These are phyloP conservation scores for Colletotrichum chlorophyti DNA, from an alignment of 2,329 filamentous ascomycete species.

Conservation along the genomic window DNA sequence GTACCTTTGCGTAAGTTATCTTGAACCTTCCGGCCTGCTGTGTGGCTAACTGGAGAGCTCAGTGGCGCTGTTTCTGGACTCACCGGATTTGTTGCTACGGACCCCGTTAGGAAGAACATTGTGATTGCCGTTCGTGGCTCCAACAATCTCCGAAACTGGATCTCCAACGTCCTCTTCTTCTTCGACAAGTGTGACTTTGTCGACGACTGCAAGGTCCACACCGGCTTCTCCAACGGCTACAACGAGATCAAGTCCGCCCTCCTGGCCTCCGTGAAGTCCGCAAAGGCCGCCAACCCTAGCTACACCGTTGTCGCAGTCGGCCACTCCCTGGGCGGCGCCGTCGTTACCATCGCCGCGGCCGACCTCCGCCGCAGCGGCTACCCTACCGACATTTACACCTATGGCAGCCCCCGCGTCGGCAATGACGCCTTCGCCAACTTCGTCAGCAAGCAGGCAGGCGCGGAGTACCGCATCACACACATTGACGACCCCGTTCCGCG, in stretches of 20 bases:
- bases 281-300: slow-evolving; percentile 52
- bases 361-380: slow-evolving; percentile 58
- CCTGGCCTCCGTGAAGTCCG: slow-evolving; percentile 49
- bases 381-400: slow-evolving; percentile 66
- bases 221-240: slow-evolving; percentile 68
- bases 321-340: slow-evolving; percentile 72
- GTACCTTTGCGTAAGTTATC: slow-evolving; percentile 40
- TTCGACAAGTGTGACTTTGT: slow-evolving; percentile 44
- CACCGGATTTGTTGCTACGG: slow-evolving; percentile 58
- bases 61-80: slow-evolving; percentile 52
- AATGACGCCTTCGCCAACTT: slow-evolving; percentile 61
- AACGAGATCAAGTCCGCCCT: slow-evolving; percentile 54
- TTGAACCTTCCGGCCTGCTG: slow-evolving; percentile 4
- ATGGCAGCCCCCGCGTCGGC: slow-evolving; percentile 71
- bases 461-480: slow-evolving; percentile 72
- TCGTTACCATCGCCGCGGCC: slow-evolving; percentile 66
- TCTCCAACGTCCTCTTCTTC: slow-evolving; percentile 56
- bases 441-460: slow-evolving; percentile 58
- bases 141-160: slow-evolving; percentile 65
- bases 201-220: slow-evolving; percentile 57
- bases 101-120: slow-evolving; percentile 57
- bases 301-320: slow-evolving; percentile 67
- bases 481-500: slow-evolving; percentile 71
- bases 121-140: slow-evolving; percentile 68
- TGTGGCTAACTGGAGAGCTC: slow-evolving; percentile 8